Base-by-base conservation (phyloP, 2,329 filamentous ascomycete genomes). In the Immersiporthe knoxdaviesiana region DNA sequence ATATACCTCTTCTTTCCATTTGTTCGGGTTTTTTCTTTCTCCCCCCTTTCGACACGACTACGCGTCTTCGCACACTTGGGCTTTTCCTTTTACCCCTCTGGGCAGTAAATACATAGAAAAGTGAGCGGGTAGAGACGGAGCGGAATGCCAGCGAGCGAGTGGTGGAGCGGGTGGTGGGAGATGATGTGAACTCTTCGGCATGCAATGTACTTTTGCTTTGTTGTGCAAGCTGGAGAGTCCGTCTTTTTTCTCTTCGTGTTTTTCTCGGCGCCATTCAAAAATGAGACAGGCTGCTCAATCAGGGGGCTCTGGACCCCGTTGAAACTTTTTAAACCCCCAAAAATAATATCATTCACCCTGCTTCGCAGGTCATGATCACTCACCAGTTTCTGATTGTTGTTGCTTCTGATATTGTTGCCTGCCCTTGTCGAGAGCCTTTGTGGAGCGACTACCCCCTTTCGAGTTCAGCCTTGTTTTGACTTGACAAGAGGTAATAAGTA, bases 1-100 rank as follows among this genome's bases (percentile, higher is more conserved):
- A 68, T 66, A 70, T 68, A 69, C 66, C 69, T 68, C 37, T 61
- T 47, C 59, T 52, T 60, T 56, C 24, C 24, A 35, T 66, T 59
- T 41, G 24, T 68, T 70, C 30, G 37, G 50, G 59, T 44, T 21
- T 47, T 39, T 52, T 56, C 27, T 35, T n/a, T n/a, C n/a, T n/a
- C n/a, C n/a, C n/a, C n/a, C n/a, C 35, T 35, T 35, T 54, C 32
- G 58, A 32, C 39, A 63, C 39, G 39, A 59, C 21, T 24, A 30
- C 37, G 21, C 32, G 50, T 35, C 52, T 60, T 52, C 7, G 18
- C 12, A 21, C 30, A 21, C 30, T 41, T 21, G 10, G 16, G 24
- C 24, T 35, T 16, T 35, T 30, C n/a, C 24, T 18, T 56, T 24
- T 41, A 24, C 16, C 27, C 21, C 16, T 7, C 14, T 27, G 24